Evolutionary conservation across 1,284 basidiomycete genomes (phyloP).

Genomic region (Boletellus sp.): DNA sequence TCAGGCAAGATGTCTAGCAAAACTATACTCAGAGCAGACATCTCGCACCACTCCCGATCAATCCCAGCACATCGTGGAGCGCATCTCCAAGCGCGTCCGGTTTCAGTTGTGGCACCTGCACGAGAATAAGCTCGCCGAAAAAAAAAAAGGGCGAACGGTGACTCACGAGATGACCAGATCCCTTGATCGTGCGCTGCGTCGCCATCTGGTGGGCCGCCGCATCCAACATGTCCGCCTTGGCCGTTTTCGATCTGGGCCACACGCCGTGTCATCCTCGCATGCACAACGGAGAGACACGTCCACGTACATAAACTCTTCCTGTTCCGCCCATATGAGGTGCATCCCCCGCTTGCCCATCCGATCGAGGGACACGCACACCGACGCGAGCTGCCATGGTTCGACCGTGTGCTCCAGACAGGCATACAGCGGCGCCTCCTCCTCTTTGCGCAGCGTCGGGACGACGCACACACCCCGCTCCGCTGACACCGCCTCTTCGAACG

Average conservation of each 20-base stretch:
- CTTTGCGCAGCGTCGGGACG: conserved; percentile 26
- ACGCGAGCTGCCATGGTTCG: conserved; percentile 23
- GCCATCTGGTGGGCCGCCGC: conserved; percentile 22
- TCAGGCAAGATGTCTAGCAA: background rate
- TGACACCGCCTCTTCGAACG: conserved; percentile 17
- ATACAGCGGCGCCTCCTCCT: conserved; percentile 31
- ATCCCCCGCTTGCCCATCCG: conserved; percentile 16
- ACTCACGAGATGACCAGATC: conserved; percentile 32
- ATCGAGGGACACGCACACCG: conserved; percentile 16
- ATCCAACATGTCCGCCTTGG: conserved; percentile 29
- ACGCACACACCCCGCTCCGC: conserved; percentile 11
- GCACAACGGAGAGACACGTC: background rate
- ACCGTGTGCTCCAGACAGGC: conserved; percentile 28
- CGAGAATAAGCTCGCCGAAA: background rate
- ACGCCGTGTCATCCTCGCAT: background rate
- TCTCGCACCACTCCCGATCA: conserved; percentile 9
- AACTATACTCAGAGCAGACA: conserved; percentile 16
- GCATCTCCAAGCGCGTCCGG: conserved; percentile 28
- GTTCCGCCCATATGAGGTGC: conserved; percentile 31
- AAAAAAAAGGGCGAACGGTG: background rate
- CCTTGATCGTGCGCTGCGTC: conserved; percentile 23
- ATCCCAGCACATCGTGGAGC: conserved; percentile 23
- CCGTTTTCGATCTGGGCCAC: conserved; percentile 19
- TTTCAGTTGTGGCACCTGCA: conserved; percentile 29
- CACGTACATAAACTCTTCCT: conserved; percentile 32